These are phyloP conservation scores for Harringtonia aguacate DNA, from an alignment of 2,329 filamentous ascomycete genomes.

Conservation along the genomic window DNA sequence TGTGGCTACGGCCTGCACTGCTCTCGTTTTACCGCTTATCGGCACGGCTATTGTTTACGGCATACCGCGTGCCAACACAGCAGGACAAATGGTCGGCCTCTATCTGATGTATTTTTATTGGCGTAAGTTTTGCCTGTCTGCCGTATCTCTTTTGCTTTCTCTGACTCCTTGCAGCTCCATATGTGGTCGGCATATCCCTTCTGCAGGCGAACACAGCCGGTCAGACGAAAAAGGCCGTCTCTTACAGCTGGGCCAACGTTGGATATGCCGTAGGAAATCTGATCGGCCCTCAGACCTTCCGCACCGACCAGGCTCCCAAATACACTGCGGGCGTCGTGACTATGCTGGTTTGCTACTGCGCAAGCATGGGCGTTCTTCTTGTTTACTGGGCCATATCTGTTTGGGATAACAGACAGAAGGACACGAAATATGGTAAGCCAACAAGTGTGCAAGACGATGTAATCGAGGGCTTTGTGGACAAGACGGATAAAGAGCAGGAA, in stretches of 20 bases:
- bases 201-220: conserved; percentile 9
- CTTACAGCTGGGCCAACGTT: conserved; percentile 4
- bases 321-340: conserved; percentile 44
- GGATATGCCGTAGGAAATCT: conserved; percentile 37
- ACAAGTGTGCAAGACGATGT: background rate
- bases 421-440: background rate
- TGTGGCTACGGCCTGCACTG: conserved; percentile 27
- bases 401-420: conserved; percentile 30
- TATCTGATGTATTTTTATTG: conserved; percentile 29
- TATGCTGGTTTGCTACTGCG: conserved; percentile 37
- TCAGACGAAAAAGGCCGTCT: conserved; percentile 6
- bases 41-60: conserved; percentile 19
- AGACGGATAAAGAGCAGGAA: background rate
- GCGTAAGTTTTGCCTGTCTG: conserved; percentile 10
- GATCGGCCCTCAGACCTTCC: conserved; percentile 47
- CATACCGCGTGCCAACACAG: conserved; percentile 14
- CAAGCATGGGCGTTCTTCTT: conserved; percentile 27
- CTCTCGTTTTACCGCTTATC: conserved; percentile 23
- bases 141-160: background rate
- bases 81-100: conserved; percentile 26
- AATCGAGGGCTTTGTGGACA: background rate
- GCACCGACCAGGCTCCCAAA: conserved; percentile 36
- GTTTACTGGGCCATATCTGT: conserved; percentile 32
- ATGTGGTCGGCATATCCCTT: conserved; percentile 9
- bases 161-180: conserved; percentile 1